These are phyloP conservation scores for Tulasnella sp. DNA, from an alignment of 768 basidiomycete species.

Conservation along the genomic window DNA sequence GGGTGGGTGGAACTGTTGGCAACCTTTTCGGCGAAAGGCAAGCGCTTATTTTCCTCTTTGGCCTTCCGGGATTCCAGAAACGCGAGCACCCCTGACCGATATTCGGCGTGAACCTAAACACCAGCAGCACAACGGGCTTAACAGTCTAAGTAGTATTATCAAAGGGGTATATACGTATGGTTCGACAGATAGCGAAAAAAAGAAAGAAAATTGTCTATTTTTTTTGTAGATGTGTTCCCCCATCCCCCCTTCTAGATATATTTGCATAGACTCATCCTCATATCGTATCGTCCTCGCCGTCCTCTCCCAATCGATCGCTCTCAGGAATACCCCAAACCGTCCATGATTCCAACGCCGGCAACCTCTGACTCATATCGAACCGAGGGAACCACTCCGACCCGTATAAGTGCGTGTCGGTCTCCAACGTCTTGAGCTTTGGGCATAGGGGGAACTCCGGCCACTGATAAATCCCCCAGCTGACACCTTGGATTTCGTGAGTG, in stretches of 20 bases:
- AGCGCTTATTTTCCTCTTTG: slow-evolving; percentile 16
- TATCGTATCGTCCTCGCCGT: background rate
- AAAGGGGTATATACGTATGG: background rate
- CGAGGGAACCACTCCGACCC: slow-evolving; percentile 24
- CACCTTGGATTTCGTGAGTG: slow-evolving; percentile 12
- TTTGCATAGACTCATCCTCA: background rate
- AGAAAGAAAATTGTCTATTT: background rate
- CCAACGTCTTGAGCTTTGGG: slow-evolving; percentile 23
- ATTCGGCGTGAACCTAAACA: slow-evolving; percentile 3
- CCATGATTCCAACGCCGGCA: slow-evolving; percentile 22
- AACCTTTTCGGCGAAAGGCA: slow-evolving; percentile 20
- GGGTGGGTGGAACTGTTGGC: background rate
- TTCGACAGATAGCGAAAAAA: background rate
- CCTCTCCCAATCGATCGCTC: background rate
- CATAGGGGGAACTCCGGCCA: slow-evolving; percentile 14
- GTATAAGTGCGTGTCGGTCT: slow-evolving; percentile 23
- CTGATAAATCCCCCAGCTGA: slow-evolving; percentile 18
- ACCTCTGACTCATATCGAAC: slow-evolving; percentile 17
- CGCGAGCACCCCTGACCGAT: background rate
- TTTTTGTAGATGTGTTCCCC: background rate
- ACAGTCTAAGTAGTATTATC: background rate
- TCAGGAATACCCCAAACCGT: slow-evolving; percentile 15
- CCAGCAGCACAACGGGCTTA: background rate
- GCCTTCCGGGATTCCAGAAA: background rate
- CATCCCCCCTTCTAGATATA: background rate